These are phyloP conservation scores for Saccharum spontaneum DNA, from an alignment of 176 grass and related monocot species.

Conservation along the genomic window DNA sequence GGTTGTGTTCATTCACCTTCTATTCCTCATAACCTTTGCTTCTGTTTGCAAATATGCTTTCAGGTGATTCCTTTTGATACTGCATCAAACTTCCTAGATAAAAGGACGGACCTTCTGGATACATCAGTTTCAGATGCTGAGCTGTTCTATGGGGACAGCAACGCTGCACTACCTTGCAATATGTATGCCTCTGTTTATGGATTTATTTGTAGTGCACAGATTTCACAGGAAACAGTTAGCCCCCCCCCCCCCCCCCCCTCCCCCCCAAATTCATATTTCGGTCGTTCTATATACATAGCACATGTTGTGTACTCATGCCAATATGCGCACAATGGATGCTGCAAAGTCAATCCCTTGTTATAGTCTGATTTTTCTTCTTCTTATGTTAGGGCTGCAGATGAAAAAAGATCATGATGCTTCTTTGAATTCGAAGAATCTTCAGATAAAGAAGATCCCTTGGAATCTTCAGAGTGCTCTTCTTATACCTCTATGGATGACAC, in stretches of 20 bases:
- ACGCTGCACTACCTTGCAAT: conserved; percentile 36
- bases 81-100: conserved; percentile 39
- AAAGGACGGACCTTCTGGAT: conserved; percentile 23
- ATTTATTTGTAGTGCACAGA: not conserved
- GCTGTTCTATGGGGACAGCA: conserved; percentile 28
- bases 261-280: not conserved
- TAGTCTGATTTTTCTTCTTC: conserved; percentile 26
- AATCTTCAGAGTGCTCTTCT: conserved; percentile 72
- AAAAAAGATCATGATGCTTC: conserved; percentile 56
- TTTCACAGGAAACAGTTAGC: not conserved
- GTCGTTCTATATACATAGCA: conserved; percentile 11
- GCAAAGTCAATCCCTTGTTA: conserved; percentile 13
- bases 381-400: conserved; percentile 46
- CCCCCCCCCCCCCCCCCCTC: not conserved
- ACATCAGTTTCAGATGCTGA: conserved; percentile 40
- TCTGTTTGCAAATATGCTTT: conserved; percentile 30
- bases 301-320: not conserved
- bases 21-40: not conserved
- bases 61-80: conserved; percentile 59
- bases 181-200: conserved; percentile 36
- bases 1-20: not conserved
- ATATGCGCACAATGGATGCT: not conserved
- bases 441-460: conserved; percentile 49
- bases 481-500: conserved; percentile 71
- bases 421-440: conserved; percentile 66